Percentiles rank a stretch among this genome's conserved stretches.
These are phyloP conservation scores for Parascedosporium putredinis DNA, from an alignment of 2,329 filamentous ascomycete species.

Conservation along the genomic window DNA sequence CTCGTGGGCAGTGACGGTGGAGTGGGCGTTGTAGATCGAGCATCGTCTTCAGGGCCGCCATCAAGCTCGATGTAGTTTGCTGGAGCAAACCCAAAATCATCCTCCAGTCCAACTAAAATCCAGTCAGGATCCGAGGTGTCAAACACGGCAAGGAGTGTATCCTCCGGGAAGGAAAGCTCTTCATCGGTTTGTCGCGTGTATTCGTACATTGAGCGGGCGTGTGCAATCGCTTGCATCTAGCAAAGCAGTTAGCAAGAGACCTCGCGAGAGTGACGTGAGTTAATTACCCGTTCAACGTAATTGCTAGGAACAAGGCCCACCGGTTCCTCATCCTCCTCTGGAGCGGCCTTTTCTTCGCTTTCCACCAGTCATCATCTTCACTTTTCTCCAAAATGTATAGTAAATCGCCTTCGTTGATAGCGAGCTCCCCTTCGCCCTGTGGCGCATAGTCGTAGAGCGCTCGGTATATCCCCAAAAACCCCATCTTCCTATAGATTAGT, in stretches of 20 bases:
- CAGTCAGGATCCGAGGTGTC: conserved; percentile 90
- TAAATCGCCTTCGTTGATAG: conserved; percentile 75
- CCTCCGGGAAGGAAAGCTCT: conserved; percentile 90
- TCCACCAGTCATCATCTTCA: conserved; percentile 80
- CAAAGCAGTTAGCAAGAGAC: conserved; percentile 4
- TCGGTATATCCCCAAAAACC: conserved; percentile 82
- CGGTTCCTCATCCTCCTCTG: conserved; percentile 82
- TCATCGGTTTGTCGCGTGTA: conserved; percentile 96
- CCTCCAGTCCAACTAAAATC: conserved; percentile 79
- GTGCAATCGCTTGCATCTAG: conserved; percentile 43
- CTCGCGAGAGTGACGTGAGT: conserved; percentile 2
- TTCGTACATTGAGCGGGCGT: conserved; percentile 92
- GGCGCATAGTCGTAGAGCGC: conserved; percentile 89
- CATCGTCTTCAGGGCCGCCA: conserved; percentile 33
- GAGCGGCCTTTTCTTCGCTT: conserved; percentile 77
- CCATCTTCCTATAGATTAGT: no score
- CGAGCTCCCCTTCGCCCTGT: conserved; percentile 75
- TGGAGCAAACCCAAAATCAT: conserved; percentile 87
- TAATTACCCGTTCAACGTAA: conserved; percentile 76
- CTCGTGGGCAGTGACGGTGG: conserved; percentile 22
- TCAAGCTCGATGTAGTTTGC: conserved; percentile 86
- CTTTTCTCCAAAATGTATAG: conserved; percentile 83
- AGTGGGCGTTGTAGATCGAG: conserved; percentile 14
- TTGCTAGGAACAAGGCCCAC: conserved; percentile 86
- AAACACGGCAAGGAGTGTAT: conserved; percentile 71